Evolutionary conservation across 805 yeast genomes (phyloP).

Genomic region (Saturnispora galanensis): DNA sequence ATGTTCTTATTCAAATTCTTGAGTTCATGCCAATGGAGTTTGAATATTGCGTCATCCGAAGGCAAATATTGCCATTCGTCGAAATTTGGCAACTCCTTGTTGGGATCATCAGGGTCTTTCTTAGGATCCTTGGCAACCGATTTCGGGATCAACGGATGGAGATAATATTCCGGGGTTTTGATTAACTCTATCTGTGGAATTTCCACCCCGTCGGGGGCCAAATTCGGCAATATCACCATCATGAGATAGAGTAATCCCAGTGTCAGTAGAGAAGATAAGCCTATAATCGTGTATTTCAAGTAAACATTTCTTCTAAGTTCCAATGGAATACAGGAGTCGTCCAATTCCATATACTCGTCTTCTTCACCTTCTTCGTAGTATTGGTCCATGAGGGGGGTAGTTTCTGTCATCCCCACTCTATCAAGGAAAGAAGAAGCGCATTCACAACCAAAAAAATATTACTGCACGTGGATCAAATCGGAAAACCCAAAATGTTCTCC

Average conservation of each 20-base stretch:
- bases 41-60: constrained; percentile 13
- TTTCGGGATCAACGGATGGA: constrained; percentile 23
- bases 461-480: background rate
- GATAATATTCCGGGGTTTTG: constrained; percentile 14
- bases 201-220: constrained; percentile 25
- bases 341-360: constrained; percentile 11
- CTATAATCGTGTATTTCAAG: constrained; percentile 9
- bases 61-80: constrained; percentile 15
- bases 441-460: too few relatives aligned
- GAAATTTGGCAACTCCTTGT: constrained; percentile 21
- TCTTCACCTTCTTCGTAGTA: constrained; percentile 4
- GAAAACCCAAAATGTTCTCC: too few relatives aligned
- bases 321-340: constrained; percentile 13
- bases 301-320: constrained; percentile 7
- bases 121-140: constrained; percentile 3
- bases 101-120: constrained; percentile 20
- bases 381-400: constrained; percentile 6
- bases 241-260: constrained; percentile 18
- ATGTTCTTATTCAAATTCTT: constrained; percentile 2
- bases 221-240: constrained; percentile 23
- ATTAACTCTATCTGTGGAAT: constrained; percentile 22
- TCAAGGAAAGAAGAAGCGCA: background rate
- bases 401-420: too few relatives aligned
- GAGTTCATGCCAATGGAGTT: constrained; percentile 16
- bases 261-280: constrained; percentile 11